These are phyloP conservation scores for Lichtheimia ramosa DNA, from an alignment of 371 early-diverging fungal genomes.

Conservation along the genomic window DNA sequence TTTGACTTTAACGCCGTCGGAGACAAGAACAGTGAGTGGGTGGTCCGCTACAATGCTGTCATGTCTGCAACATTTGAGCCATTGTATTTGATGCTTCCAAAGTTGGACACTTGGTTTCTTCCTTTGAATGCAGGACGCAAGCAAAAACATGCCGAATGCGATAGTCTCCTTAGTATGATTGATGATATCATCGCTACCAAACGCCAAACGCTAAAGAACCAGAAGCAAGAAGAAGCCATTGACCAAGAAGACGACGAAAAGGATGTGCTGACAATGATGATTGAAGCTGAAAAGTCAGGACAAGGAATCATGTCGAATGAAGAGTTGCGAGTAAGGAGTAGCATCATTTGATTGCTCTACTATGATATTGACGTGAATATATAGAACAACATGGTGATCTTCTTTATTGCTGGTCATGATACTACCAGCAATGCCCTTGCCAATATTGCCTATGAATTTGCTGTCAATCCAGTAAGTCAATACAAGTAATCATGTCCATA, in stretches of 20 bases:
- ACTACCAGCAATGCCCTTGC: constrained; percentile 35
- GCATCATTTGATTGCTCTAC: too few species aligned
- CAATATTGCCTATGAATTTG: constrained; percentile 36
- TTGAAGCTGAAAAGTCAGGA: constrained; percentile 23
- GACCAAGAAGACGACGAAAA: constrained; percentile 21
- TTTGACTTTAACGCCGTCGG: constrained; percentile 20
- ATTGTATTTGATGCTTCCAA: constrained; percentile 9
- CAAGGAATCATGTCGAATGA: constrained; percentile 9
- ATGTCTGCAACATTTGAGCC: constrained; percentile 2
- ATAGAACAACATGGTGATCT: constrained; percentile 48
- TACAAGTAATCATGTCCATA: background rate
- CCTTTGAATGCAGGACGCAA: constrained; percentile 22
- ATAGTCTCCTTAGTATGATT: constrained; percentile 28
- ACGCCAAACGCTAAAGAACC: constrained; percentile 17
- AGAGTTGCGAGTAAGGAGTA: constrained; percentile 14
- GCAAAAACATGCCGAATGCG: background rate
- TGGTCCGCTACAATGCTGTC: constrained; percentile 12
- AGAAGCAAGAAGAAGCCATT: constrained; percentile 27
- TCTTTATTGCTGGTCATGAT: constrained; percentile 27
- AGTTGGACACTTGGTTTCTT: constrained; percentile 1
- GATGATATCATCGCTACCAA: constrained; percentile 36
- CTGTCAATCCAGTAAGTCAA: constrained; percentile 30
- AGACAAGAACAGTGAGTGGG: constrained; percentile 16
- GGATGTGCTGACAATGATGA: constrained; percentile 48
- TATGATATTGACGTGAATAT: too few species aligned